phyloP scores from a whole-genome alignment of 805 yeast species.

The Wickerhamomyces chambardii region DNA sequence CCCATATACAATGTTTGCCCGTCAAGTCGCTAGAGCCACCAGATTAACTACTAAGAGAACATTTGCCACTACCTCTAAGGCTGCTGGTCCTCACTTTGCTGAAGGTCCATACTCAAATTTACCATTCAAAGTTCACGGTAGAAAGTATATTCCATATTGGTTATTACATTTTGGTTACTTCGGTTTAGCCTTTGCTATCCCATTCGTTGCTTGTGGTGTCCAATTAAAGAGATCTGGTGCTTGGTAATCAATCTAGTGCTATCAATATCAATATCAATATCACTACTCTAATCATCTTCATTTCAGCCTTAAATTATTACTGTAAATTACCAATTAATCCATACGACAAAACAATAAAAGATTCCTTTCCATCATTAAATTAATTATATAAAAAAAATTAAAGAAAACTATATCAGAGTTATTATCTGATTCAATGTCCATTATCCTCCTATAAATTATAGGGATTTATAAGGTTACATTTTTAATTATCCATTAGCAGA shows the following conservation, averaged over 20 bases:
- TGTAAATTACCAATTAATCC: too few species aligned
- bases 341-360: too few species aligned
- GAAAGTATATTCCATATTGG: slow-evolving; percentile 78
- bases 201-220: slow-evolving; percentile 71
- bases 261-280: background rate
- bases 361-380: too few species aligned
- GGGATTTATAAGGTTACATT: too few species aligned
- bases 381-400: too few species aligned
- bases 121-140: slow-evolving; percentile 91
- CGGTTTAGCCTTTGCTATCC: slow-evolving; percentile 62
- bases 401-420: too few species aligned
- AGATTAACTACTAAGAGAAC: slow-evolving; percentile 28
- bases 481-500: too few species aligned
- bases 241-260: slow-evolving; percentile 15
- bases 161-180: slow-evolving; percentile 75
- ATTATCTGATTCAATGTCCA: too few species aligned
- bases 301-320: too few species aligned
- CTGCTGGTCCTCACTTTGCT: slow-evolving; percentile 44
- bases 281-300: background rate
- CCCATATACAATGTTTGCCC: slow-evolving; percentile 19
- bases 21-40: slow-evolving; percentile 21
- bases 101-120: slow-evolving; percentile 87
- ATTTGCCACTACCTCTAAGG: slow-evolving; percentile 48
- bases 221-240: slow-evolving; percentile 85
- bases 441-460: too few species aligned